Base-by-base conservation (phyloP, 2,329 filamentous ascomycete species). In the Torrubiellomyces zombiae region DNA sequence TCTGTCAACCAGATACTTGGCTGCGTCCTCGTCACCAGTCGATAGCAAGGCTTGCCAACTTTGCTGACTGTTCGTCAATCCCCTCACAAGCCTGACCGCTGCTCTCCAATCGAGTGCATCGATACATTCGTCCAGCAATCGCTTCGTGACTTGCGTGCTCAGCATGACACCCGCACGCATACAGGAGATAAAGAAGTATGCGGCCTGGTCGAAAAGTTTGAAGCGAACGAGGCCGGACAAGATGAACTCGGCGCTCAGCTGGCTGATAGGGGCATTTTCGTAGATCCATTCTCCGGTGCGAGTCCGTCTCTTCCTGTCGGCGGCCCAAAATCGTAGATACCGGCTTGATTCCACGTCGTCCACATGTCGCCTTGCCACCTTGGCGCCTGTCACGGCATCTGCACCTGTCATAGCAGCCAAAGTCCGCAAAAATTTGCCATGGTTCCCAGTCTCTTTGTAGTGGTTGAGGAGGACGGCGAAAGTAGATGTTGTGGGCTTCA, bases 401-500 rank as follows among this genome's bases (percentile, higher is more conserved):
- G 48, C 31, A 2, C 57, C 63, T 11, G 56, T 50, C 30, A 68
- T 46, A 20, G 58, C 55, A 10, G 51, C 46, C 19, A 67, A 38
- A 0, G 56, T 37, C n/a, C 48, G 44, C 17, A 60, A 48, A 28
- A 67, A 59, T 8, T 47, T 47, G 5, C 51, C 37, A 2, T 54
- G 34, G 20, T 63, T 53, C 2, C 48, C 42, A 6, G 45, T 50
- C 5, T 39, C 41, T 18, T 51, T 56, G 38, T 61, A 63, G 34
- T 68, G 63, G 22, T 60, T 55, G 12, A 70, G 37, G 11, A 69
- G 44, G 28, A 56, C 60, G 6, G 57, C 44, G 13, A 58, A 46
- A 0, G 63, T 67, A 14, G 55, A 55, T 21, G 55, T 46, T 1
- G 63, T 67, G 3, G 63, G 60, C 18, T 42, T 50, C 21, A 64